A percentile compares a stretch with the other conserved stretches of the same genome.
Conservation (phyloP, 2,329 filamentous ascomycete genomes). For the Juglanconis juglandina region DNA sequence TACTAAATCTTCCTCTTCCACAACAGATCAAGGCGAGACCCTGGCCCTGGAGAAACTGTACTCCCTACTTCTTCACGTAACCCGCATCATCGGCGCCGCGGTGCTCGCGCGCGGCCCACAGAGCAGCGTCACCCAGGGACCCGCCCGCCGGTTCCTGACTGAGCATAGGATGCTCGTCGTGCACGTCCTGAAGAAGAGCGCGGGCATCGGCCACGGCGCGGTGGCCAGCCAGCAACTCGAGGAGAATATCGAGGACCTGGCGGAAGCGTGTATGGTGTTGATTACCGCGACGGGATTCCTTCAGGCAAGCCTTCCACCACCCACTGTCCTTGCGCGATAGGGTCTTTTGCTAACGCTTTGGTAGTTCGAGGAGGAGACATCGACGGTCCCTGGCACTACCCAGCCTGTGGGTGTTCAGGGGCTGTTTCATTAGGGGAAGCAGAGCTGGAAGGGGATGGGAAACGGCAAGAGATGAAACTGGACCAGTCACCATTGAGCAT, state of each 20-base stretch:
- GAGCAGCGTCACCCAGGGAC: constrained; percentile 78
- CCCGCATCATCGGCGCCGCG: constrained; percentile 77
- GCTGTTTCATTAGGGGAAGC: constrained; percentile 12
- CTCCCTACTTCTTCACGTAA: constrained; percentile 72
- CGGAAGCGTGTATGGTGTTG: constrained; percentile 80
- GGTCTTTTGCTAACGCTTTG: neutral
- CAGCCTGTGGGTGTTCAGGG: constrained; percentile 6
- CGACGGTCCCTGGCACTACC: constrained; percentile 2
- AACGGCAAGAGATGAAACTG: neutral
- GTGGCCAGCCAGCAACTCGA: constrained; percentile 38
- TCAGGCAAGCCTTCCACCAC: constrained; percentile 58
- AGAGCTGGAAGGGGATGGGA: neutral
- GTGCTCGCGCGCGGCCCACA: constrained; percentile 78
- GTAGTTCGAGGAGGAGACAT: constrained; percentile 12
- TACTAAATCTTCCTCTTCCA: constrained; percentile 31
- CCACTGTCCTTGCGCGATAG: neutral
- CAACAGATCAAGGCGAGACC: constrained; percentile 47
- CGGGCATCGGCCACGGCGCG: constrained; percentile 55
- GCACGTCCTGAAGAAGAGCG: constrained; percentile 84
- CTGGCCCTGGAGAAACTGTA: constrained; percentile 78
- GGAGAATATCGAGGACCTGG: constrained; percentile 68
- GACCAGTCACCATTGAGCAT: neutral
- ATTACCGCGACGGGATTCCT: constrained; percentile 81
- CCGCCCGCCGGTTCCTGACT: constrained; percentile 65
- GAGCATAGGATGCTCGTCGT: constrained; percentile 82